phyloP scores from a whole-genome alignment of 768 basidiomycete species.

The Termitomyces titanicus region DNA sequence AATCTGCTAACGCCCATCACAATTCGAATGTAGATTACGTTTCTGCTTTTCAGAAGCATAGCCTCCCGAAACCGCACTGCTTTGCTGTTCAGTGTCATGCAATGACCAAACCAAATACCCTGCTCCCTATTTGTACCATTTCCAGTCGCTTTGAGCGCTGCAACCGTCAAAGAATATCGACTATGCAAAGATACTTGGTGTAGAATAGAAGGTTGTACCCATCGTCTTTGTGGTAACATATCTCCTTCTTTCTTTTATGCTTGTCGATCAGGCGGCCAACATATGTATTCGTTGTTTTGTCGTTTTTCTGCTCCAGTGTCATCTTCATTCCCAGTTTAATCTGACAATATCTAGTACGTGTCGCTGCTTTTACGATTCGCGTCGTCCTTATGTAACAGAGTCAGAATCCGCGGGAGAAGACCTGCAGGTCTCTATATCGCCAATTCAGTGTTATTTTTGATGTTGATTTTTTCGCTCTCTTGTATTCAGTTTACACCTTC shows the following conservation, averaged over 20 bases:
- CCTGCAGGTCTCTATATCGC: constrained; percentile 30
- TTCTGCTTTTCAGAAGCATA: background rate
- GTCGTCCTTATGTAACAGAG: constrained; percentile 31
- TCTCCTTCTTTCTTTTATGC: constrained; percentile 21
- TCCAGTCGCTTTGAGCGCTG: too few species aligned
- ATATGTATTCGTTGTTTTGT: constrained; percentile 29
- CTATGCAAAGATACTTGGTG: constrained; percentile 30
- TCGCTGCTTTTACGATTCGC: constrained; percentile 36
- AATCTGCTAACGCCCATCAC: background rate
- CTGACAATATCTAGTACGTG: constrained; percentile 28
- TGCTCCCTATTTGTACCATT: too few species aligned
- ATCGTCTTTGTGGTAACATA: constrained; percentile 33
- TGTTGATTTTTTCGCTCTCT: constrained; percentile 40
- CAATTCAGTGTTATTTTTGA: constrained; percentile 35
- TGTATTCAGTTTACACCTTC: constrained; percentile 38
- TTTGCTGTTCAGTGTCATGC: background rate
- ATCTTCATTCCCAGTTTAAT: background rate
- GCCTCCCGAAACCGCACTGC: background rate
- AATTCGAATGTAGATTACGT: background rate
- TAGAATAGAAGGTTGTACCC: constrained; percentile 31
- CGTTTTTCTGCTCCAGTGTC: constrained; percentile 35
- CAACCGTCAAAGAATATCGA: constrained; percentile 23
- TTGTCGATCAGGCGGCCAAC: constrained; percentile 29
- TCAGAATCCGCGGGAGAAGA: constrained; percentile 27
- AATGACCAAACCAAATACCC: background rate